Conservation (phyloP, 1,139 yeast species). For the Zygosaccharomyces pseudobailii region DNA sequence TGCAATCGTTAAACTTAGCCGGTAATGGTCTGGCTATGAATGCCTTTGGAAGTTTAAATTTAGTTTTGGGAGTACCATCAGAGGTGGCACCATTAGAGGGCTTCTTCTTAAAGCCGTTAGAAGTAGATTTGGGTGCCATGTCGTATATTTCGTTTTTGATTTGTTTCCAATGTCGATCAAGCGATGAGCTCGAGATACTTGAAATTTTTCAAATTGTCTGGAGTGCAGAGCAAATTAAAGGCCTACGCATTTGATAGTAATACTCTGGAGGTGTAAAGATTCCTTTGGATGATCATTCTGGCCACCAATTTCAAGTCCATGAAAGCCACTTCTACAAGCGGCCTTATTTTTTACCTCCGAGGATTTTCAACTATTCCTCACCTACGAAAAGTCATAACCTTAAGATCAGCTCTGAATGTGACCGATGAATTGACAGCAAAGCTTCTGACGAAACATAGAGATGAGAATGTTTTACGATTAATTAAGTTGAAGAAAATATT, state of each 20-base stretch:
- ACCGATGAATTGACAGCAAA: constrained; percentile 1
- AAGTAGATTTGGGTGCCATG: constrained; percentile 31
- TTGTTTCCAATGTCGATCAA: not conserved
- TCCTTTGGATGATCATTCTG: not conserved
- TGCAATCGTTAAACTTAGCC: constrained; percentile 32
- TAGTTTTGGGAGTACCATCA: constrained; percentile 26
- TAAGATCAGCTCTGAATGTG: not conserved
- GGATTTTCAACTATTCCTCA: not conserved
- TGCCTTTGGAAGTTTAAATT: constrained; percentile 37
- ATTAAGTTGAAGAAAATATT: constrained; percentile 1
- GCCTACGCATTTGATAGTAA: too few species aligned
- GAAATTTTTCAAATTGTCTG: not conserved
- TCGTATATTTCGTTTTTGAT: not conserved
- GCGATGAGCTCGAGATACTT: constrained; percentile 2
- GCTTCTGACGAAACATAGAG: constrained; percentile 5
- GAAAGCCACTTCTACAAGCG: not conserved
- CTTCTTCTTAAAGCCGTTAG: constrained; percentile 30
- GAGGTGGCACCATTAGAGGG: constrained; percentile 16
- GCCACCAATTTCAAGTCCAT: not conserved
- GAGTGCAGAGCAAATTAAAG: not conserved
- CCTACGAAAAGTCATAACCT: not conserved
- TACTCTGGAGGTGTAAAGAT: too few species aligned
- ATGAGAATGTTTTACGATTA: constrained; percentile 8
- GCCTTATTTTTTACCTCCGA: not conserved
- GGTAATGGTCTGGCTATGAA: constrained; percentile 58